A percentile compares a stretch with the other conserved stretches of the same genome.
Evolutionary conservation across 495 filamentous ascomycete genomes (phyloP).

Genomic region (Chaetomidium leptoderma): DNA sequence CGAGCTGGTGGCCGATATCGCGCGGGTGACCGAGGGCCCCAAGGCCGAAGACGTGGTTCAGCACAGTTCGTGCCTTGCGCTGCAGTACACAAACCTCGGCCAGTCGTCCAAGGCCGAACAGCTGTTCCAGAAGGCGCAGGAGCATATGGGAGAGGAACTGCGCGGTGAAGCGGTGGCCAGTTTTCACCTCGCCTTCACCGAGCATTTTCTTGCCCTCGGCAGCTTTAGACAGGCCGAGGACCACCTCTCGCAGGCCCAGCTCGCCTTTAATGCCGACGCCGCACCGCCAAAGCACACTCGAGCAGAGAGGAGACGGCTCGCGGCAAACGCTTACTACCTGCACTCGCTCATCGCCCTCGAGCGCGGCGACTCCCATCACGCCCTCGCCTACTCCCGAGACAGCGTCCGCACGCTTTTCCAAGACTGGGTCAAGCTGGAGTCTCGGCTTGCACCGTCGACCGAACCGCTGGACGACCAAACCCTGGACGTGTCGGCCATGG

Average conservation of each 20-base stretch:
- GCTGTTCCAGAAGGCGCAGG: constrained; percentile 56
- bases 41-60: constrained; percentile 54
- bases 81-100: constrained; percentile 73
- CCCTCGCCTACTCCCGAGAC: constrained; percentile 61
- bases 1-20: constrained; percentile 48
- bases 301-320: constrained; percentile 37
- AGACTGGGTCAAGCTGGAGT: constrained; percentile 66
- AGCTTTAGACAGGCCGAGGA: constrained; percentile 56
- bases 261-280: constrained; percentile 23
- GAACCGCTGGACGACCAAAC: constrained; percentile 33
- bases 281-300: constrained; percentile 22
- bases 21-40: constrained; percentile 50
- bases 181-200: constrained; percentile 67
- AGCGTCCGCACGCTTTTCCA: constrained; percentile 62
- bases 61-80: constrained; percentile 56
- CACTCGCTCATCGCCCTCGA: constrained; percentile 61
- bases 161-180: constrained; percentile 39
- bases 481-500: constrained; percentile 18
- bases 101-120: constrained; percentile 69
- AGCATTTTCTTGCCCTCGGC: constrained; percentile 67
- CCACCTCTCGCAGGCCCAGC: constrained; percentile 36
- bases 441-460: constrained; percentile 25
- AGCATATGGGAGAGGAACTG: constrained; percentile 19
- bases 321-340: constrained; percentile 53
- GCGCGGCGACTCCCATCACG: constrained; percentile 58